Evolutionary conservation across 441 rosid species (phyloP), one percentile per base, ranked within the genome.

Genomic region (Pelargonium cotyledonis): DNA sequence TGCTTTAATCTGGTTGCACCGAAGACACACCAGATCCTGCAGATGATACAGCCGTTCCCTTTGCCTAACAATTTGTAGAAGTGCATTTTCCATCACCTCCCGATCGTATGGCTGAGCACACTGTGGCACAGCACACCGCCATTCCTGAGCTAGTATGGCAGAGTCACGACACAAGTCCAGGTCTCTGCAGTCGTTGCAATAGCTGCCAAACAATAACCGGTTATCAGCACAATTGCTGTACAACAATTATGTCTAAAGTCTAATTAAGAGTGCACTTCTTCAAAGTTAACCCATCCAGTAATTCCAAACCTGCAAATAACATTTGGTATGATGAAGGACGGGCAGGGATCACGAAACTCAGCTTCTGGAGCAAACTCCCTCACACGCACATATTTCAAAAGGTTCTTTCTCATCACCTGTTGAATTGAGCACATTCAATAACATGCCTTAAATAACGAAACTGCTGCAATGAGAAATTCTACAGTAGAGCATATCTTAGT

Each of bases 101-200:
- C 81, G 83, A 62, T 87, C 85, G 51, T 91, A 91, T 29, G 90
- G 89, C 83, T 95, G 96, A 67, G 96, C 90, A 73, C 99, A 95
- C 70, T 89, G 92, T 19, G 96, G 81, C 69, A 89, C 81, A n/a
- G 79, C 82, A 63, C 98, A 92, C n/a, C 79, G 80, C 99, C 99
- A 95, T 53, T 89, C 97, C 80, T 88, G 88, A 62, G 85, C 80
- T 72, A 82, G 74, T 65, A 91, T 71, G 60, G 85, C 80, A 6
- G 90, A 72, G 79, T 88, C 97, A 3, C 91, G 91, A 78, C 91
- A 85, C 79, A 92, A 61, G 78, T 92, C 99, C 64, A 92, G 83
- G 86, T 95, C 98, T 83, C 91, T 79, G 84, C 96, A 92, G 72
- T 91, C 92, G 70, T 92, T 89, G 85, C 99, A 95, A 78, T 91